Percentiles rank a stretch among this genome's conserved stretches.
Conservation (phyloP, 352 stramenopile genomes). For the Pythium dissimile region DNA sequence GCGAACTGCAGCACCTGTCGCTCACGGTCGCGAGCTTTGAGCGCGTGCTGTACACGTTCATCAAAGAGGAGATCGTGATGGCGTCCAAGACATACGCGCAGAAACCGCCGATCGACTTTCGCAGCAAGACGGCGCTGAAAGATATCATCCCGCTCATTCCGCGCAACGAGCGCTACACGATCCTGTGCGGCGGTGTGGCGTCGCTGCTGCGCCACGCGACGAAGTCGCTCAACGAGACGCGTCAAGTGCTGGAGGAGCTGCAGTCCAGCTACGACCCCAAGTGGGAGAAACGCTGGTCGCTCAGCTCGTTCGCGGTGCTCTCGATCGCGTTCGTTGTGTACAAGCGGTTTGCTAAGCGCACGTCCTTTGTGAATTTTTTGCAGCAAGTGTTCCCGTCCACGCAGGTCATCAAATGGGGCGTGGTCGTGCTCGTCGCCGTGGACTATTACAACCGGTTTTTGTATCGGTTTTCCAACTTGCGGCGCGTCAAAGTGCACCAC, state of each 20-base stretch:
- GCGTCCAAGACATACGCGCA: conserved; percentile 61
- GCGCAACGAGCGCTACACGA: conserved; percentile 75
- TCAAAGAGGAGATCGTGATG: conserved; percentile 85
- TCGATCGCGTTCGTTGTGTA: conserved; percentile 58
- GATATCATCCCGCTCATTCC: conserved; percentile 87
- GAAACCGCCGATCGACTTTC: conserved; percentile 62
- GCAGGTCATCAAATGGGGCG: conserved; percentile 56
- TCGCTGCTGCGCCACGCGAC: conserved; percentile 80
- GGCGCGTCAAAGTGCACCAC: conserved; percentile 85
- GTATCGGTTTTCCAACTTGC: conserved; percentile 82
- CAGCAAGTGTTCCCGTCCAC: conserved; percentile 58
- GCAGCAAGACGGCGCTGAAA: conserved; percentile 79
- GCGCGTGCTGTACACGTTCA: conserved; percentile 83
- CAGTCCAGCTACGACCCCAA: conserved; percentile 81
- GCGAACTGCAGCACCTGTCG: conserved; percentile 83
- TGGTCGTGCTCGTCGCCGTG: conserved; percentile 43
- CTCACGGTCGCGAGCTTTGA: conserved; percentile 84
- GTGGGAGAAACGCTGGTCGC: conserved; percentile 83
- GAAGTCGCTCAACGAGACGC: conserved; percentile 78
- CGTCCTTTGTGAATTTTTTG: conserved; percentile 68
- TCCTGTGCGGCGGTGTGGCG: conserved; percentile 71
- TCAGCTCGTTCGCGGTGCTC: conserved; percentile 60
- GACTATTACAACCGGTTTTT: conserved; percentile 80
- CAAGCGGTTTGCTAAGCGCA: conserved; percentile 66
- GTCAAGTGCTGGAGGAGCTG: conserved; percentile 73